Conservation (phyloP, 2,329 filamentous ascomycete species). For the Aureobasidium subglaciale region DNA sequence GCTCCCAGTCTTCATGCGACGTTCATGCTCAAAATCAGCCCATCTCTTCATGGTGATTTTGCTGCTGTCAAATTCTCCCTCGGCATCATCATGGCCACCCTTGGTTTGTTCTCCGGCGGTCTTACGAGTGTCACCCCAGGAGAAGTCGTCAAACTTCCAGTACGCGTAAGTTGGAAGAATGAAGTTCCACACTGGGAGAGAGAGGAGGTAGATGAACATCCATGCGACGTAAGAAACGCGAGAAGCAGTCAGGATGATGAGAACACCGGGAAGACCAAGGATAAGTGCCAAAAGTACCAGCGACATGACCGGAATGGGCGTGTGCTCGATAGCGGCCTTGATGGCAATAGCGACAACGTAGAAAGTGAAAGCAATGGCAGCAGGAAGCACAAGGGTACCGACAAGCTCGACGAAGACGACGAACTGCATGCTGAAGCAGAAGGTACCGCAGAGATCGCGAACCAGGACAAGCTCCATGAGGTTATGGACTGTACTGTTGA, state of each 20-base stretch:
- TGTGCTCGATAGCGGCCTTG: constrained; percentile 50
- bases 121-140: constrained; percentile 96
- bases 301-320: constrained; percentile 72
- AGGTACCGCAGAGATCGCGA: constrained; percentile 91
- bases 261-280: constrained; percentile 81
- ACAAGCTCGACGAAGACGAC: constrained; percentile 92
- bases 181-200: constrained; percentile 96
- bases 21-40: constrained; percentile 82
- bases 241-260: constrained; percentile 91
- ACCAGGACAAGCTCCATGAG: constrained; percentile 96
- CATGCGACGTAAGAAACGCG: constrained; percentile 85
- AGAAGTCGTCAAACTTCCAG: constrained; percentile 99
- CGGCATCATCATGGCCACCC: constrained; percentile 61
- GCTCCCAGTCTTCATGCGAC: constrained; percentile 18
- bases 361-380: constrained; percentile 93
- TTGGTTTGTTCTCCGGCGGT: constrained; percentile 84
- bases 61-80: constrained; percentile 95
- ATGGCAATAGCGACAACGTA: constrained; percentile 91
- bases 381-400: constrained; percentile 88
- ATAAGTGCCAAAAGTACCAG: constrained; percentile 84
- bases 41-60: constrained; percentile 99
- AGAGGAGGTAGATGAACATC: constrained; percentile 94
- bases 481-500: constrained; percentile 98
- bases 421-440: constrained; percentile 99
- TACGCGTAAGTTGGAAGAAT: constrained; percentile 88